Evolutionary conservation across 73 alveolate genomes (phyloP).

Genomic region (Stentor coeruleus): DNA sequence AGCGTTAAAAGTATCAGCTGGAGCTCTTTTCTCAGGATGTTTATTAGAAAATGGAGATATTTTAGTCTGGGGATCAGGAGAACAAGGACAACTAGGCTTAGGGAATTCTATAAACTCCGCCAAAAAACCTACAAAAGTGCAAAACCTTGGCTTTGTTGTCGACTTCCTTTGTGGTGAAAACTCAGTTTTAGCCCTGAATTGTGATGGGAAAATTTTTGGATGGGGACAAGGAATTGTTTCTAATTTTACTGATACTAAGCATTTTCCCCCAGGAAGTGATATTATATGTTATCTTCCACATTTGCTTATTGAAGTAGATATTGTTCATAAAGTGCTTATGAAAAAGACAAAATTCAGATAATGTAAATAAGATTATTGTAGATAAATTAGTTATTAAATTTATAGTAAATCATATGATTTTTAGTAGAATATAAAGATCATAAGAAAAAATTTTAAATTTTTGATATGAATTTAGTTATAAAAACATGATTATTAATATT

Average conservation of each 20-base stretch:
- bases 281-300: constrained; percentile 14
- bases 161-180: constrained; percentile 74
- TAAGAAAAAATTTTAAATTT: no score
- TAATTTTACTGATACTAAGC: not conserved
- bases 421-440: no score
- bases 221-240: constrained; percentile 84
- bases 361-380: no score
- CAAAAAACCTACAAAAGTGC: constrained; percentile 38
- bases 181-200: constrained; percentile 57
- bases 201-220: constrained; percentile 60
- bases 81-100: constrained; percentile 80
- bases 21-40: constrained; percentile 73
- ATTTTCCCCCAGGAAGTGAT: constrained; percentile 22
- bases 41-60: constrained; percentile 63
- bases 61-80: constrained; percentile 81
- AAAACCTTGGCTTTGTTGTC: constrained; percentile 32
- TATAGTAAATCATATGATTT: no score
- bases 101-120: constrained; percentile 38
- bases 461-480: no score
- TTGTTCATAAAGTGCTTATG: not conserved
- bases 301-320: not conserved
- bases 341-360: no score
- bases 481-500: no score
- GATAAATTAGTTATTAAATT: no score
- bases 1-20: constrained; percentile 51